Evolutionary conservation across 78 protist species (phyloP).

Genomic region (Dictyostelium capitatum): DNA sequence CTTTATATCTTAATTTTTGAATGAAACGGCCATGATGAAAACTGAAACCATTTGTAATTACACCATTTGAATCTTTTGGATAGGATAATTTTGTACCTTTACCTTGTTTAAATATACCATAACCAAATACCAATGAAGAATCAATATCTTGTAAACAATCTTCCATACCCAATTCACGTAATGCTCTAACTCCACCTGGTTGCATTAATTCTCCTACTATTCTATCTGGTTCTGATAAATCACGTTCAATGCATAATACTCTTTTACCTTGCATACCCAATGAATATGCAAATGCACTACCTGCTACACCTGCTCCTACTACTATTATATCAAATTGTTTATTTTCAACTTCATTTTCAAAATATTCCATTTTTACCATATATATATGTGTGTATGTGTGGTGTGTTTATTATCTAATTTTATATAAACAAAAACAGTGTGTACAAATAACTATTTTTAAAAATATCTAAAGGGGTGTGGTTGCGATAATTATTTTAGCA

Average conservation of each 20-base stretch:
- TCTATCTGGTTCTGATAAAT: slow-evolving; percentile 86
- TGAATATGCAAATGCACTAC: slow-evolving; percentile 82
- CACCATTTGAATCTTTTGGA: slow-evolving; percentile 43
- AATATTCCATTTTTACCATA: slow-evolving; percentile 17
- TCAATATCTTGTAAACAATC: slow-evolving; percentile 88
- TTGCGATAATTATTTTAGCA: too few species aligned
- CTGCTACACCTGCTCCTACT: slow-evolving; percentile 90
- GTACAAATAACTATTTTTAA: too few species aligned
- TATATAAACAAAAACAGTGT: too few species aligned
- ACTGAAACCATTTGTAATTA: slow-evolving; percentile 55
- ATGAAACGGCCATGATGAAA: slow-evolving; percentile 93
- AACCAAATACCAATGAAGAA: slow-evolving; percentile 66
- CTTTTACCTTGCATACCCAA: slow-evolving; percentile 82
- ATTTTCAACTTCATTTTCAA: slow-evolving; percentile 28
- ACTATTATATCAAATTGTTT: slow-evolving; percentile 79
- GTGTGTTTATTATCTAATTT: too few species aligned
- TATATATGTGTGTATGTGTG: too few species aligned
- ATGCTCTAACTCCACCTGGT: slow-evolving; percentile 90
- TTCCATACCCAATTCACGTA: slow-evolving; percentile 83
- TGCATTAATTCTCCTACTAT: slow-evolving; percentile 94
- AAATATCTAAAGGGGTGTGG: too few species aligned
- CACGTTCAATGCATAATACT: slow-evolving; percentile 86
- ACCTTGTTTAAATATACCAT: slow-evolving; percentile 55
- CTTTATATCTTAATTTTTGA: slow-evolving; percentile 79
- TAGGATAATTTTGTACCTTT: slow-evolving; percentile 57